phyloP scores from a whole-genome alignment of 1,139 yeast species.

The Debaryomyces sp. region DNA sequence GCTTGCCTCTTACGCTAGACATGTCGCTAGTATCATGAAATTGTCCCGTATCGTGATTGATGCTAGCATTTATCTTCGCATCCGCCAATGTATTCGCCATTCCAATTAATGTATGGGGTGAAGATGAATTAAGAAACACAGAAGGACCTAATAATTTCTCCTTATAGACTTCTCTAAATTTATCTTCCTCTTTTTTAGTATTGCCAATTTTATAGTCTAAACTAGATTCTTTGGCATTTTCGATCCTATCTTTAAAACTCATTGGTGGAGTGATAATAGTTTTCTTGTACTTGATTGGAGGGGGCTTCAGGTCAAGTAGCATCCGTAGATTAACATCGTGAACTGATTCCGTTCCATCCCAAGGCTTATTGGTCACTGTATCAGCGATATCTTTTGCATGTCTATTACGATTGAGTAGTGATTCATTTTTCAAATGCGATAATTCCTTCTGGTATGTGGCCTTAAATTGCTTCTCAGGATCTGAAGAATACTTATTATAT shows the following conservation, averaged over 20 bases:
- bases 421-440: conserved; percentile 33
- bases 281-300: conserved; percentile 36
- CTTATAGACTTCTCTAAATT: conserved; percentile 62
- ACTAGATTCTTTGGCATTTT: conserved; percentile 64
- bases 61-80: conserved; percentile 71
- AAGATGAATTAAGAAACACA: conserved; percentile 41
- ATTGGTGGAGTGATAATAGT: conserved; percentile 29
- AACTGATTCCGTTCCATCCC: conserved; percentile 66
- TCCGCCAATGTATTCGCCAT: conserved; percentile 69
- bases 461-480: conserved; percentile 17
- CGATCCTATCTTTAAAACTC: conserved; percentile 40
- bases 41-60: conserved; percentile 61
- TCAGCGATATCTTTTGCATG: conserved; percentile 58
- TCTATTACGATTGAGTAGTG: conserved; percentile 35
- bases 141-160: conserved; percentile 67
- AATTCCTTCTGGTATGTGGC: conserved; percentile 22
- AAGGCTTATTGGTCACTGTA: conserved; percentile 48
- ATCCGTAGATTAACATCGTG: conserved; percentile 60
- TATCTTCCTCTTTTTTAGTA: conserved; percentile 41
- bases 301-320: conserved; percentile 61
- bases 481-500: conserved; percentile 15
- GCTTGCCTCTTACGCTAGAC: conserved; percentile 60
- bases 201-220: conserved; percentile 63
- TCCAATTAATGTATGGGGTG: conserved; percentile 44
- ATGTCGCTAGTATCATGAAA: conserved; percentile 53